phyloP scores from a whole-genome alignment of 768 basidiomycete genomes.

The Gloeopeniophorella convolvens region DNA sequence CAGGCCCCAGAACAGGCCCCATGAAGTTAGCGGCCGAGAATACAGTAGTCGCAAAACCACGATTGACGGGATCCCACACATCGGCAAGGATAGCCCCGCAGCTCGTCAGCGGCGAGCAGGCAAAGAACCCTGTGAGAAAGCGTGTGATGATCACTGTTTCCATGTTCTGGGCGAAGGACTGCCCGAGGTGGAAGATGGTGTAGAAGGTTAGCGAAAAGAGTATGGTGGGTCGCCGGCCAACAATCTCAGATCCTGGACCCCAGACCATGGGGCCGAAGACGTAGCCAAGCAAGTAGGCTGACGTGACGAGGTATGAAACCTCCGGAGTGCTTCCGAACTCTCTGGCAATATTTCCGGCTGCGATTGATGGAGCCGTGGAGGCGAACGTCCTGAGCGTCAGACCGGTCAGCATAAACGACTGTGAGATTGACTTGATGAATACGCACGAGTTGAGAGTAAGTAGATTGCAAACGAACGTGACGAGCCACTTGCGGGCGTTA shows the following conservation, averaged over 20 bases:
- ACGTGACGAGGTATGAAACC: conserved; percentile 20
- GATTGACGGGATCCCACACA: conserved; percentile 19
- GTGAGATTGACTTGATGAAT: not conserved
- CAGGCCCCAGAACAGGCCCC: conserved; percentile 23
- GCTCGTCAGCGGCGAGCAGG: conserved; percentile 19
- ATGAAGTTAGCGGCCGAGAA: conserved; percentile 20
- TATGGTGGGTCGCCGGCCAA: conserved; percentile 12
- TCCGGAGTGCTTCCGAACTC: conserved; percentile 19
- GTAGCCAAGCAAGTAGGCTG: conserved; percentile 20
- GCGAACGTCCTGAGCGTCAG: conserved; percentile 20
- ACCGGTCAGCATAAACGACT: not conserved
- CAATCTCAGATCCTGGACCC: conserved; percentile 17
- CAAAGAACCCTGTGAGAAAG: conserved; percentile 23
- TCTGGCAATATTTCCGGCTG: not conserved
- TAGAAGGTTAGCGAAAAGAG: not conserved
- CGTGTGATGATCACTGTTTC: conserved; percentile 17
- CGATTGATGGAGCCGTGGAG: conserved; percentile 20
- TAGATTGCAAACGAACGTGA: conserved; percentile 3
- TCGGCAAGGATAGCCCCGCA: conserved; percentile 22
- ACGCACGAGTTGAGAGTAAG: conserved; percentile 19
- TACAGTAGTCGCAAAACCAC: conserved; percentile 21
- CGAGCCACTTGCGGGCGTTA: conserved; percentile 1
- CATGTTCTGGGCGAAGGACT: conserved; percentile 12
- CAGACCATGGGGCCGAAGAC: conserved; percentile 19
- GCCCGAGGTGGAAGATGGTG: conserved; percentile 3